phyloP scores from a whole-genome alignment of 1,139 yeast species.

The Suhomyces ambrosiae region DNA sequence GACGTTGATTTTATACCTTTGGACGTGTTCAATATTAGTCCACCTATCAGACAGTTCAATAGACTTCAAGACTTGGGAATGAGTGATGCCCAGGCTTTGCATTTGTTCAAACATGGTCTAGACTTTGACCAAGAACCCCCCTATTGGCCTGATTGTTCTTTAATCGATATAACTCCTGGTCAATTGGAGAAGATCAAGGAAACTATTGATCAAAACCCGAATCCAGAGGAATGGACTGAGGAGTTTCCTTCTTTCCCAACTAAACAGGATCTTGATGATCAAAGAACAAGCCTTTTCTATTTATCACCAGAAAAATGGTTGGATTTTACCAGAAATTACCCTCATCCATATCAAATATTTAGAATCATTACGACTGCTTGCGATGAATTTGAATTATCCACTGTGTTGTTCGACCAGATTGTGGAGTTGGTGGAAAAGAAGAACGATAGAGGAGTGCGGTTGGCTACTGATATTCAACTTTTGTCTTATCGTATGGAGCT shows the following conservation, averaged over 20 bases:
- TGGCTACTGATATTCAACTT: constrained; percentile 14
- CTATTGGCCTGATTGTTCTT: constrained; percentile 29
- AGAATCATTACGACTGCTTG: constrained; percentile 5
- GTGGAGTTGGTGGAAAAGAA: constrained; percentile 14
- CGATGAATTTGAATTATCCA: constrained; percentile 8
- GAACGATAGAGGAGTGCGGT: constrained; percentile 13
- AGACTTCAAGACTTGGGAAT: constrained; percentile 49
- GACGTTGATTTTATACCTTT: constrained; percentile 46
- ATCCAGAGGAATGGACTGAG: constrained; percentile 19
- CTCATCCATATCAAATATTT: constrained; percentile 8
- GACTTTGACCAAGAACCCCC: constrained; percentile 22
- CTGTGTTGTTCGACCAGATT: constrained; percentile 18
- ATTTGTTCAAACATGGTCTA: constrained; percentile 34
- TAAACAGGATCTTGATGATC: constrained; percentile 28
- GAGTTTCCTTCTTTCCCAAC: constrained; percentile 17
- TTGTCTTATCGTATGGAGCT: constrained; percentile 13
- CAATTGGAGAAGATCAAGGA: constrained; percentile 25
- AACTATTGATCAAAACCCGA: constrained; percentile 16
- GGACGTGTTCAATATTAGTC: constrained; percentile 49
- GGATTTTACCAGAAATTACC: constrained; percentile 6
- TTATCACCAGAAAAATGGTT: constrained; percentile 9
- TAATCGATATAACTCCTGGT: constrained; percentile 25
- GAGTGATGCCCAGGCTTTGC: constrained; percentile 39
- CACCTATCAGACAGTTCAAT: constrained; percentile 52
- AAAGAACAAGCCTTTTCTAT: constrained; percentile 37